Conservation (phyloP, 441 rosid genomes). For the Erodium moschatum region DNA sequence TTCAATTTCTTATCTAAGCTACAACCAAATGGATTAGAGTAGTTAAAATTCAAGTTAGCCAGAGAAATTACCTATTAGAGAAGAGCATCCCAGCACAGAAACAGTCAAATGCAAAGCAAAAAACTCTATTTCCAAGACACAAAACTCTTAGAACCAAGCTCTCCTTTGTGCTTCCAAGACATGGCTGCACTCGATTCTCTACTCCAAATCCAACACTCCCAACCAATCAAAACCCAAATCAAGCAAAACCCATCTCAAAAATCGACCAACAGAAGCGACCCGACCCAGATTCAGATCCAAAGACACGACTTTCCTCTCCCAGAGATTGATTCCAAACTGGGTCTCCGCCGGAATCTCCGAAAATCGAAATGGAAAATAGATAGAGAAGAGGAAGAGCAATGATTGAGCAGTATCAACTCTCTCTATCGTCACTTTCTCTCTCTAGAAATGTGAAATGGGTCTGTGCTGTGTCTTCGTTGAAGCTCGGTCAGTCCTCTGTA, state of each 20-base stretch:
- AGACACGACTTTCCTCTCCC: constrained; percentile 13
- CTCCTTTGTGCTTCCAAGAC: constrained; percentile 71
- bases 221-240: constrained; percentile 24
- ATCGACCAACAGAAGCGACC: constrained; percentile 31
- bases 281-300: constrained; percentile 42
- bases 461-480: neutral
- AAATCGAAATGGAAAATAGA: neutral
- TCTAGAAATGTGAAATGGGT: constrained; percentile 5
- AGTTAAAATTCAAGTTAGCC: neutral
- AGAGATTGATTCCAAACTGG: neutral
- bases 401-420: neutral
- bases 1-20: neutral
- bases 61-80: constrained; percentile 55
- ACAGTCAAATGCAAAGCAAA: constrained; percentile 67
- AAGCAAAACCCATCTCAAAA: constrained; percentile 33
- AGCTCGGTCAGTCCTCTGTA: constrained; percentile 1
- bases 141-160: constrained; percentile 35
- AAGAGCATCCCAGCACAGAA: constrained; percentile 83
- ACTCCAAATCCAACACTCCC: neutral
- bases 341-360: neutral
- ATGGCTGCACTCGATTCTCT: constrained; percentile 24
- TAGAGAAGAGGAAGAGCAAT: neutral
- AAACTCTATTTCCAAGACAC: constrained; percentile 49
- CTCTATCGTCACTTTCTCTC: neutral
- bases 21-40: neutral